These are phyloP conservation scores for Amniculicola lignicola DNA, from an alignment of 495 filamentous ascomycete genomes.

Conservation along the genomic window DNA sequence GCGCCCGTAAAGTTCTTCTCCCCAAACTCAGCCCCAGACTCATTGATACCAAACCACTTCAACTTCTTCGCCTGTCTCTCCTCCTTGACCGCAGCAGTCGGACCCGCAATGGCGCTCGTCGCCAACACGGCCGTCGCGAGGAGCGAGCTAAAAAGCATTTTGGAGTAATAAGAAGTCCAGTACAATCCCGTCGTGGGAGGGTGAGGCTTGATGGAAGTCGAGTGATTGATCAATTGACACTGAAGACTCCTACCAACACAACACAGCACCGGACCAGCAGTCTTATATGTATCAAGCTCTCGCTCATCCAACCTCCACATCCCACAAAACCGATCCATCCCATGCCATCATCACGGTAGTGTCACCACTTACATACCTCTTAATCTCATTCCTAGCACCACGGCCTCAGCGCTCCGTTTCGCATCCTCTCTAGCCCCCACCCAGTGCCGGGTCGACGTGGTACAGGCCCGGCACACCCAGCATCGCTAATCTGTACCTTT, in stretches of 20 bases:
- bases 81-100: background rate
- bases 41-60: constrained; percentile 33
- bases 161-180: background rate
- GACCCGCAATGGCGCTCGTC: constrained; percentile 11
- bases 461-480: background rate
- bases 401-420: constrained; percentile 10
- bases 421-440: background rate
- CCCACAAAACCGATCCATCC: no score
- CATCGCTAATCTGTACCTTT: constrained; percentile 3
- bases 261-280: no score
- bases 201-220: background rate
- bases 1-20: constrained; percentile 28
- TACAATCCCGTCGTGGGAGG: background rate
- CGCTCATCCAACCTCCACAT: background rate
- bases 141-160: constrained; percentile 23
- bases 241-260: background rate
- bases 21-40: constrained; percentile 31
- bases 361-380: no score
- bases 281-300: constrained; percentile 4
- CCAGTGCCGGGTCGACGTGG: constrained; percentile 9
- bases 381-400: constrained; percentile 5
- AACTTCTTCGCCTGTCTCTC: constrained; percentile 16
- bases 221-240: background rate
- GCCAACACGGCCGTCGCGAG: constrained; percentile 6
- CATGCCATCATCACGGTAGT: no score